These are phyloP conservation scores for Echium plantagineum DNA, from an alignment of 257 asterid species.

Conservation along the genomic window DNA sequence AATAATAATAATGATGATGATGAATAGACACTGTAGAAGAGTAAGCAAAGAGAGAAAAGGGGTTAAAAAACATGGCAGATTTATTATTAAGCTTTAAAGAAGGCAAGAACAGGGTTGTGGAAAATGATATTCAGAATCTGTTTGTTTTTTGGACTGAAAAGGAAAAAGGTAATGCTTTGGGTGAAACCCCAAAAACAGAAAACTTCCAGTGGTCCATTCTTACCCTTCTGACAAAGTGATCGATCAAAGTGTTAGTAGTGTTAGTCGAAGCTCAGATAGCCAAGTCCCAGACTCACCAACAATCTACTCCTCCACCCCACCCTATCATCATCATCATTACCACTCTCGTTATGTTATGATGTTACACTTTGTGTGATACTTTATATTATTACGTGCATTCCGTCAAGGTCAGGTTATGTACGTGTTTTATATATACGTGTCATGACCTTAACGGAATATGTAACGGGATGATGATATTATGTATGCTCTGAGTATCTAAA, in stretches of 20 bases:
- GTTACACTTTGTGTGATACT: too few species aligned
- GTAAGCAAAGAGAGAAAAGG: constrained; percentile 14
- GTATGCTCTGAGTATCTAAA: too few species aligned
- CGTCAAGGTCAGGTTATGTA: too few species aligned
- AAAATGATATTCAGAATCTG: constrained; percentile 41
- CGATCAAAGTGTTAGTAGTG: constrained; percentile 50
- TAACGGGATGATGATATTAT: too few species aligned
- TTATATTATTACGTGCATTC: too few species aligned
- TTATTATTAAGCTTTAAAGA: constrained; percentile 23
- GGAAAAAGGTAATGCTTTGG: constrained; percentile 65
- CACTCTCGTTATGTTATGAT: too few species aligned
- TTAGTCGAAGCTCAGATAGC: constrained; percentile 17
- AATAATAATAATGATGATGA: constrained; percentile 23
- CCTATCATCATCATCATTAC: too few species aligned
- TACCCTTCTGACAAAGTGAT: constrained; percentile 49
- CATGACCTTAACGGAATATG: too few species aligned
- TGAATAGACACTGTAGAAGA: constrained; percentile 44
- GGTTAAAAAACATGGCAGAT: constrained; percentile 5
- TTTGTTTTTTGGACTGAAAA: constrained; percentile 54
- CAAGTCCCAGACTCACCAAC: constrained; percentile 1
- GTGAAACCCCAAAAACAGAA: constrained; percentile 93
- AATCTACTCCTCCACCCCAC: too few species aligned
- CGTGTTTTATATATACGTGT: too few species aligned
- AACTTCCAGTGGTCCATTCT: constrained; percentile 92
- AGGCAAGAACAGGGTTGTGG: constrained; percentile 34